Base-by-base conservation (phyloP, 345 rosid genomes). In the Boechera divaricarpa region DNA sequence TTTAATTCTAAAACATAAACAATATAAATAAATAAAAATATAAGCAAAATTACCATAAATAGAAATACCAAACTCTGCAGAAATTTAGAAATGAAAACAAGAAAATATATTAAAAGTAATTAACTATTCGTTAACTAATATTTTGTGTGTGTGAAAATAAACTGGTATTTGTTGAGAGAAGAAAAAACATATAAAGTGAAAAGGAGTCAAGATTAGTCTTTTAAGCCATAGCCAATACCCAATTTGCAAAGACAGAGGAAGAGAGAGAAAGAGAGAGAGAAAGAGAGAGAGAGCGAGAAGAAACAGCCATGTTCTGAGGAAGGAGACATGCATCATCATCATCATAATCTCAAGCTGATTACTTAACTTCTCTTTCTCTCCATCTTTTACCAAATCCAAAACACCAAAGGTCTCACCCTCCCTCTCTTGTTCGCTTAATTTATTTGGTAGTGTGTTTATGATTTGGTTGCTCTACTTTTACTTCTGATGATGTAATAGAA, bases 281-380 rank as follows among this genome's bases (percentile, higher is more conserved):
- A 12, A 32, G 7, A 57, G 15, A 69, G 24, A 55, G 10, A 70
- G 62, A 75, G 63, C 13, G 72, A 79, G 74, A 72, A 36, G 70
- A 73, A 61, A 61, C 42, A 73, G 29, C 82, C 82, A 78, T 78
- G 82, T 78, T 73, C 41, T 78, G 82, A 78, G 82, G 82, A 72
- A 72, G 82, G 82, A 78, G 74, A 78, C 82, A 78, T 72, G 82
- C 82, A 78, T 53, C 76, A 70, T 64, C 68, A 62, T 5, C 81
- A 72, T 35, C 64, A 73, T 58, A 41, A 67, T 49, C 72, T 70
- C 62, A 65, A 77, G n/a, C 76, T 57, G 56, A 18, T 60, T 73
- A 61, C 75, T 67, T 73, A 62, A 73, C 82, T 73, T 79, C 54
- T 44, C 47, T 61, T 73, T 55, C 61, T 73, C 74, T 79, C 65